Conservation (phyloP, 768 basidiomycete genomes). For the Lentinula lateritia region DNA sequence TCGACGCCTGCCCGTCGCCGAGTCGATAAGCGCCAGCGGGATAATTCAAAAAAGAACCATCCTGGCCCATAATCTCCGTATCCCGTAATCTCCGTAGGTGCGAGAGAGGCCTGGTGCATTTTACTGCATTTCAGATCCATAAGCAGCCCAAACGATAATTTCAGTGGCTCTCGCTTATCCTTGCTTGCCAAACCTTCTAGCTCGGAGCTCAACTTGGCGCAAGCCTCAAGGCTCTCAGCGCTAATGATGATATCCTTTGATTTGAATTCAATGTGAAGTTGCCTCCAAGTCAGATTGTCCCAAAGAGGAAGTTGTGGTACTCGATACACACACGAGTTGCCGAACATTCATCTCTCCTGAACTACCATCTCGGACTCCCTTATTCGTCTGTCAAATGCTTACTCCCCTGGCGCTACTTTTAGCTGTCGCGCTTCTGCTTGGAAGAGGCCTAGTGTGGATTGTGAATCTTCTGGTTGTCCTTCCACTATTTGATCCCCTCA, state of each 20-base stretch:
- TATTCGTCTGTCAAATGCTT: neutral
- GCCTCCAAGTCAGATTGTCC: neutral
- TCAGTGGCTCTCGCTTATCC: too few species aligned
- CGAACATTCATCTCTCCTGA: neutral
- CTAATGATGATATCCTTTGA: neutral
- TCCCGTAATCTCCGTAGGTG: too few species aligned
- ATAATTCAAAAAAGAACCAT: too few species aligned
- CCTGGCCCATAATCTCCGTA: too few species aligned
- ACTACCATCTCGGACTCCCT: neutral
- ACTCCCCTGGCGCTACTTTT: neutral
- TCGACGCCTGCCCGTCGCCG: too few species aligned
- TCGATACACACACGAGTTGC: neutral
- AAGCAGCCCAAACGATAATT: too few species aligned
- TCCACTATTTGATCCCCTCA: slow-evolving; percentile 44
- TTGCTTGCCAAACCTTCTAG: too few species aligned
- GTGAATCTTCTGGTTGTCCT: slow-evolving; percentile 35
- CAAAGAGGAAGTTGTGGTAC: slow-evolving; percentile 4
- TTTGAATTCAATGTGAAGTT: neutral
- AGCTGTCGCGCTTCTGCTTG: slow-evolving; percentile 23
- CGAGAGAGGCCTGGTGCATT: too few species aligned
- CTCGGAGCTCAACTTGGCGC: too few species aligned
- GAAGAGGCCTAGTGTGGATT: slow-evolving; percentile 33
- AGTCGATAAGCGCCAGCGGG: too few species aligned
- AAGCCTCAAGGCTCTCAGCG: too few species aligned
- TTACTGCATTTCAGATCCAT: too few species aligned